Base-by-base conservation (phyloP, 2,329 filamentous ascomycete genomes). In the Chaetomiaceae sp. region DNA sequence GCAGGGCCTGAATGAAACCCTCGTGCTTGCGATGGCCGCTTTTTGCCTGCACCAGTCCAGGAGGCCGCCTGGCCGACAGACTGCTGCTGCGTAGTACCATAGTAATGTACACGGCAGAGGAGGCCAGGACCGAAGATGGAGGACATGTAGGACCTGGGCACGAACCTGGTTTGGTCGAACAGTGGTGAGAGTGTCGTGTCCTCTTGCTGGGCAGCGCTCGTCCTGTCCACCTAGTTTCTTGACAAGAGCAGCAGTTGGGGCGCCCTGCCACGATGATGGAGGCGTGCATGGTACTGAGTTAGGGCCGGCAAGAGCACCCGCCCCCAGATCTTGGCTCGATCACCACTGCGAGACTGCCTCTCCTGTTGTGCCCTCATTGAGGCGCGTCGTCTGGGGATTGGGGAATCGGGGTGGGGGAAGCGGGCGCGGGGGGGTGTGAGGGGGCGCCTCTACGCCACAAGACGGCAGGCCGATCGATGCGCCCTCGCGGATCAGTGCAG, bases 1-100 rank as follows among this genome's bases (percentile, higher is more conserved):
- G 51, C 48, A 48, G 48, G 44, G 44, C 51, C 52, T 54, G 47
- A 45, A 54, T 56, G 51, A 30, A 44, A 54, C 52, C 46, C 50
- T 53, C 42, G 27, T 42, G 40, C 44, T n/a, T 47, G 43, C 27
- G 30, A 24, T 14, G 38, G 26, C 17, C 14, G 15, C 4, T 17
- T n/a, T 17, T 18, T 20, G 17, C 26, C 26, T 32, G 29, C 29
- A n/a, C 3, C 22, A 3, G 15, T 15, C 29, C 29, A n/a, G 29
- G n/a, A 5, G 8, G 14, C 29, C 29, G n/a, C 29, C 24, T 24
- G 12, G 19, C 35, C 35, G 26, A 20, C 35, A 14, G n/a, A n/a
- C n/a, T n/a, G n/a, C n/a, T n/a, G n/a, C n/a, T n/a, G n/a, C n/a
- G n/a, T n/a, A n/a, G n/a, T n/a, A n/a, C n/a, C n/a, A n/a, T n/a